Conservation (phyloP, 129 eudicot species). For the Lonicera japonica region DNA sequence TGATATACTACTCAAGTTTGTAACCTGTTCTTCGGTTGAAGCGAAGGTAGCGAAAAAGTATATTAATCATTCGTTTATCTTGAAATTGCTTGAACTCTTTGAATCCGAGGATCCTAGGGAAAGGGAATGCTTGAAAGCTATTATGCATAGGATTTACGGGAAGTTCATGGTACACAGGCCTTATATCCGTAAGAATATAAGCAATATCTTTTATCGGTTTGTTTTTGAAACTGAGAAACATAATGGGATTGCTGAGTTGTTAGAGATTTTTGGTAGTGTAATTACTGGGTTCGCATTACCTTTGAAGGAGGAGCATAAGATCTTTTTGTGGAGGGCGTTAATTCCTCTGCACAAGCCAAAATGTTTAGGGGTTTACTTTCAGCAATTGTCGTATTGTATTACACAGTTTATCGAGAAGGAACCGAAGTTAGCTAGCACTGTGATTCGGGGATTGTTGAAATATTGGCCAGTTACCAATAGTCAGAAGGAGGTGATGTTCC, state of each 20-base stretch:
- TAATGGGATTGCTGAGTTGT: constrained; percentile 81
- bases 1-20: constrained; percentile 73
- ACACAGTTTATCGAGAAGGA: constrained; percentile 87
- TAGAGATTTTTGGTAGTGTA: constrained; percentile 93
- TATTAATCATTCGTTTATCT: constrained; percentile 50
- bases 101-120: constrained; percentile 18
- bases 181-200: constrained; percentile 20
- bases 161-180: constrained; percentile 26
- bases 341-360: constrained; percentile 93
- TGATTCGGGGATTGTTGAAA: constrained; percentile 76
- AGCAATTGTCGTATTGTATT: constrained; percentile 78
- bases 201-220: constrained; percentile 26
- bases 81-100: constrained; percentile 22
- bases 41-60: constrained; percentile 84
- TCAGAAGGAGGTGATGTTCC: constrained; percentile 90
- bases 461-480: constrained; percentile 94
- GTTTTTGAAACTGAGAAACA: constrained; percentile 43
- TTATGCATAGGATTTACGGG: constrained; percentile 26
- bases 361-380: constrained; percentile 79
- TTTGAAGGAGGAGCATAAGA: constrained; percentile 88
- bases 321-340: constrained; percentile 77
- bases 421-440: constrained; percentile 74
- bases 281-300: constrained; percentile 90
- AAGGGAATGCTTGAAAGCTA: constrained; percentile 23
- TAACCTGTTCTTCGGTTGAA: constrained; percentile 65